A percentile compares a stretch with the other conserved stretches of the same genome.
phyloP scores from a whole-genome alignment of 148 eudicot species.

The Nepenthes mirabilis region DNA sequence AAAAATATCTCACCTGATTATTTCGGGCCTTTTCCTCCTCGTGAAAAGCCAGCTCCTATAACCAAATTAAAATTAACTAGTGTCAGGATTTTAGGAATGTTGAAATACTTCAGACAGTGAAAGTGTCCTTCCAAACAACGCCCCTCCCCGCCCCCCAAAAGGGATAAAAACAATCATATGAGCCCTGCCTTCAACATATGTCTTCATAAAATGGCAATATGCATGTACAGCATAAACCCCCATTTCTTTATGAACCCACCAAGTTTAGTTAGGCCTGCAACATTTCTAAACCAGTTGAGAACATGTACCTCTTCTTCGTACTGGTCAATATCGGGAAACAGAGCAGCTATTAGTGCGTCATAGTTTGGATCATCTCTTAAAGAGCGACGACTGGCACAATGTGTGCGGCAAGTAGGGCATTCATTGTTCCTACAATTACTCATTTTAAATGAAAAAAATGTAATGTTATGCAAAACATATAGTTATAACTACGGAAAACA shows the following conservation, averaged over 20 bases:
- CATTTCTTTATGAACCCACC: no score
- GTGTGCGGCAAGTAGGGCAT: slow-evolving; percentile 85
- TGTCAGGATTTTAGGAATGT: background rate
- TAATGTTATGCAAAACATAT: background rate
- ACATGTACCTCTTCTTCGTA: slow-evolving; percentile 74
- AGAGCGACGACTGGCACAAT: slow-evolving; percentile 88
- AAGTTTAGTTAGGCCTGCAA: background rate
- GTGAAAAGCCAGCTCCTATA: slow-evolving; percentile 68
- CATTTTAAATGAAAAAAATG: slow-evolving; percentile 3
- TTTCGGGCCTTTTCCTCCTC: slow-evolving; percentile 71
- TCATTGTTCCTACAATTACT: slow-evolving; percentile 51
- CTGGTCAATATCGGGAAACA: slow-evolving; percentile 67
- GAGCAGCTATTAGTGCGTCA: slow-evolving; percentile 53
- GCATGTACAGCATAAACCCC: no score
- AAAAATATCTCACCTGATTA: slow-evolving; percentile 42
- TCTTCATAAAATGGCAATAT: no score
- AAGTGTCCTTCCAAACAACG: background rate
- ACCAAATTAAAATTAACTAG: slow-evolving; percentile 3
- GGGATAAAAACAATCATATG: background rate
- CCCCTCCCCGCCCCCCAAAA: background rate
- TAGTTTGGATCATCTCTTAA: slow-evolving; percentile 78
- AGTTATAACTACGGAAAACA: background rate
- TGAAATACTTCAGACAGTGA: background rate
- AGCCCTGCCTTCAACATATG: no score
- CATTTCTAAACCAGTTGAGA: background rate